These are phyloP conservation scores for Triticum urartu DNA, from an alignment of 176 grass and related monocot genomes.

Conservation along the genomic window DNA sequence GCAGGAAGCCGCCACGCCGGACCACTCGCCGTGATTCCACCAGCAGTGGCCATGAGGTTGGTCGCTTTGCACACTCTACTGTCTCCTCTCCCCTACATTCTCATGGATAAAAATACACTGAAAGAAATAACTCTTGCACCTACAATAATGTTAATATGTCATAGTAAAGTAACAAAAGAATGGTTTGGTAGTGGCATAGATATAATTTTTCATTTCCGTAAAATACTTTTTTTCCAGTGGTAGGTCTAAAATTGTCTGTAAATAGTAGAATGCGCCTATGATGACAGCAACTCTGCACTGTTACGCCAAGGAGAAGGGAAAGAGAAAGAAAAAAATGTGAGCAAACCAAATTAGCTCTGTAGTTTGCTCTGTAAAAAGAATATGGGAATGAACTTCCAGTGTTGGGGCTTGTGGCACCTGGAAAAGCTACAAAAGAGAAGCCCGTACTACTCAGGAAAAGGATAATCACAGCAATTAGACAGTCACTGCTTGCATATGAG, in stretches of 20 bases:
- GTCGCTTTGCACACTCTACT: background rate
- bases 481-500: slow-evolving; percentile 25
- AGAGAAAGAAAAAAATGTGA: background rate
- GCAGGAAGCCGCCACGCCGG: slow-evolving; percentile 44
- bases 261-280: background rate
- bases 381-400: background rate
- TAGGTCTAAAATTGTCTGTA: background rate
- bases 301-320: too few species aligned
- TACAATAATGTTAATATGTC: background rate
- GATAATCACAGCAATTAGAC: background rate
- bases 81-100: background rate
- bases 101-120: background rate
- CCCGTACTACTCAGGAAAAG: slow-evolving; percentile 15
- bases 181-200: background rate
- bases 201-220: background rate
- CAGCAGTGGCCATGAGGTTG: slow-evolving; percentile 64
- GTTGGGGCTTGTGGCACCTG: background rate
- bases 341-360: background rate
- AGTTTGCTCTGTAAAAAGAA: background rate
- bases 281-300: background rate
- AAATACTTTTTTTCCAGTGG: background rate
- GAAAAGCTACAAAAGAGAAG: slow-evolving; percentile 33
- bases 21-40: slow-evolving; percentile 52
- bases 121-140: background rate
- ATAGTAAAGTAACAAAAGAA: background rate